Evolutionary conservation across 106 monocot species (phyloP), one percentile per base, ranked within the genome.

Genomic region (Phalaenopsis aphrodite): DNA sequence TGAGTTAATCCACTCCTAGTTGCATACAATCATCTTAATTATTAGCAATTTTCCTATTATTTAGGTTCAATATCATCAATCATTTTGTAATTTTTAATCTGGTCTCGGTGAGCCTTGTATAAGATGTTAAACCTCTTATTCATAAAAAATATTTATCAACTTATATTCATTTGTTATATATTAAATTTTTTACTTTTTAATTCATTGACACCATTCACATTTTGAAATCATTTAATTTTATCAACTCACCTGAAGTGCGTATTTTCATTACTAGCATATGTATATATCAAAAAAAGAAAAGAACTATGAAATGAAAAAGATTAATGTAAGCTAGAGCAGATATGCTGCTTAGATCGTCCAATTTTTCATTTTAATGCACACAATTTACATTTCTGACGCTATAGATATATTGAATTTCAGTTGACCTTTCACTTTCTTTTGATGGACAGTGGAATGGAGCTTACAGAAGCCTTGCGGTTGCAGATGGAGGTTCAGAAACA

Each of bases 401-500:
- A 4, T 21, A 61, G 21, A 18, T 6, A 30, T 61, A 21, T 61
- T 14, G 0, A n/a, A 61, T 61, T 61, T 21, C n/a, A n/a, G 38
- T 69, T 39, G 37, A 69, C 3, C 39, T 69, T 69, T 52, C 39
- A 30, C 38, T 69, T 30, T 69, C 69, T 69, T 69, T 69, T 38
- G 69, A 30, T 69, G 14, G 12, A 30, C 80, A 89, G 87, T 21
- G 85, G 87, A 58, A 84, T 87, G 17, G 87, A 84, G 74, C 82
- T 92, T 58, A 87, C 85, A 61, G 92, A 89, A 87, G 92, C 92
- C 67, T 82, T 92, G 82, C 76, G 87, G 52, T 78, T 92, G 23
- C 92, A 92, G 75, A 87, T 92, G 85, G 92, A 92, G 79, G 89
- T 92, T 56, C 92, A 92, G 82, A 92, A 92, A 79, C 87, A 72